Base-by-base conservation (phyloP, 2,329 filamentous ascomycete species). In the Lecanicillium sp. region DNA sequence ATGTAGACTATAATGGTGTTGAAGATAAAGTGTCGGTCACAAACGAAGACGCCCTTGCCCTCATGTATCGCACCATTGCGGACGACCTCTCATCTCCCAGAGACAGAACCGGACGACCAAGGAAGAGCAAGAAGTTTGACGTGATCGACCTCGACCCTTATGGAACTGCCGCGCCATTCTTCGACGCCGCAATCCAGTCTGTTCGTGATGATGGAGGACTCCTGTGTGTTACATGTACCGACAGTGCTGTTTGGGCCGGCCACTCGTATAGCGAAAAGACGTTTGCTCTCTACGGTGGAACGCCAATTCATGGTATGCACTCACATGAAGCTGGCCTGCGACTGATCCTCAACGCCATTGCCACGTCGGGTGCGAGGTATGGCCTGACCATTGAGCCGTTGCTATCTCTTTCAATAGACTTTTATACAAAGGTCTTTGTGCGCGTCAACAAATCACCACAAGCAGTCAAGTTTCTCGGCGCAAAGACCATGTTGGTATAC, bases 131-230 rank as follows among this genome's bases (percentile, higher is more conserved):
- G 45, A 71, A 78, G 53, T 98, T 94, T 58, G 86, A 96, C 58
- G 89, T 95, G 16, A 92, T 98, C 46, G 92, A 98, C 57, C 73
- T 98, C 20, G 92, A 98, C 57, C 92, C 92, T 0, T 98, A 98
- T 52, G 92, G 92, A 30, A 94, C 87, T 0, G 92, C 90, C 1
- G 86, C 85, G 9, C 85, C 86, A 2, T 98, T 98, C 59, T 73
- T 98, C 38, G 92, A 98, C 56, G 80, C 86, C 2, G 88, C 92
- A 2, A 70, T 98, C 8, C 89, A 95, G 61, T 79, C 85, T 2
- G 75, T 95, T 7, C 79, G 73, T 35, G 75, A 83, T 46, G 86
- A 95, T 50, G 90, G 90, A 2, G 92, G 92, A 4, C 70, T 98
- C 29, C 72, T 98, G 4, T 95, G 89, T 57, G 84, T 98, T 5